These are phyloP conservation scores for Pseudocercospora crystallina DNA, from an alignment of 2,329 filamentous ascomycete genomes.

Conservation along the genomic window DNA sequence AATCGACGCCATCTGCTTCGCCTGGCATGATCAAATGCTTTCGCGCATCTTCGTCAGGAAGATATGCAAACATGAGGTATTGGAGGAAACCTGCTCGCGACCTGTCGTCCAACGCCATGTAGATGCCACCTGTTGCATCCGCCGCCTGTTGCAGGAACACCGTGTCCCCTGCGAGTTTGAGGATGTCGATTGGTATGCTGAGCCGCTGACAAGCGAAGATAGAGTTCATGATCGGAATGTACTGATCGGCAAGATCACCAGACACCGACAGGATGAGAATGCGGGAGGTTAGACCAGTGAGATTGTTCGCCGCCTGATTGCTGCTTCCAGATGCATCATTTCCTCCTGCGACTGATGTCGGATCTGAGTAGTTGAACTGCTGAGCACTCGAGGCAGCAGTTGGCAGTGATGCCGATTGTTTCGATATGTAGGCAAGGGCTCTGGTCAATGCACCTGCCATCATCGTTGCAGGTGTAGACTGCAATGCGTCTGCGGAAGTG, in stretches of 20 bases:
- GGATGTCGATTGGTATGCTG: conserved; percentile 86
- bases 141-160: conserved; percentile 93
- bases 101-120: conserved; percentile 54
- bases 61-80: conserved; percentile 91
- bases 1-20: conserved; percentile 79
- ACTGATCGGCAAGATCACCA: conserved; percentile 81
- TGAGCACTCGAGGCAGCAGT: conserved; percentile 50
- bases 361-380: conserved; percentile 60
- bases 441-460: conserved; percentile 89
- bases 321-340: conserved; percentile 48
- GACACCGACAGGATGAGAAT: conserved; percentile 90
- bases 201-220: conserved; percentile 93
- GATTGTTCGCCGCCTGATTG: conserved; percentile 37
- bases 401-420: conserved; percentile 56
- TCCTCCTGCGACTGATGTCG: conserved; percentile 47
- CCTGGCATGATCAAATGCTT: conserved; percentile 73
- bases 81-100: conserved; percentile 67
- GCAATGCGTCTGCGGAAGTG: conserved; percentile 65
- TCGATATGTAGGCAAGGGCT: conserved; percentile 87
- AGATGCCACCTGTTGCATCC: conserved; percentile 69
- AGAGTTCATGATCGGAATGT: conserved; percentile 97
- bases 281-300: conserved; percentile 65
- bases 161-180: conserved; percentile 79
- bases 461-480: conserved; percentile 73
- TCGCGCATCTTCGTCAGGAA: conserved; percentile 68